Conservation (phyloP, 139 green algal species). For the Choricystis sp. region DNA sequence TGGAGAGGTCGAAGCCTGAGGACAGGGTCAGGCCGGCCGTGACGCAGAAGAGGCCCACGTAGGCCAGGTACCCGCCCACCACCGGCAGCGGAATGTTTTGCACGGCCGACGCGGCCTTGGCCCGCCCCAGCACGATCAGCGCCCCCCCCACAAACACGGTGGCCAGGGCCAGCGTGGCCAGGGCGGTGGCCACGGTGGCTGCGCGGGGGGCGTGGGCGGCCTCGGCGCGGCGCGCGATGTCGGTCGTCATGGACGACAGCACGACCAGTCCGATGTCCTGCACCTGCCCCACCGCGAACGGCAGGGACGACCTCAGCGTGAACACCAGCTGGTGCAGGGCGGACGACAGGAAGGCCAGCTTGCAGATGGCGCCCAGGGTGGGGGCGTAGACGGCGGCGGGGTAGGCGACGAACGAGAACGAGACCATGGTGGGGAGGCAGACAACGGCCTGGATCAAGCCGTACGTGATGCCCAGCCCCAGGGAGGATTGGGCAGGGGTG, state of each 20-base stretch:
- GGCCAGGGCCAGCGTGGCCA: slow-evolving; percentile 27
- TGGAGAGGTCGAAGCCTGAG: slow-evolving; percentile 17
- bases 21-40: slow-evolving; percentile 15
- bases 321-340: slow-evolving; percentile 59
- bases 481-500: neutral
- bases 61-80: slow-evolving; percentile 35
- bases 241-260: slow-evolving; percentile 45
- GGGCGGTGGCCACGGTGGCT: slow-evolving; percentile 27
- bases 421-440: slow-evolving; percentile 50
- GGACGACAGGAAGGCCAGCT: slow-evolving; percentile 40
- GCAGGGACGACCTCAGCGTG: slow-evolving; percentile 25
- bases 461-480: neutral
- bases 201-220: slow-evolving; percentile 6
- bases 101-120: slow-evolving; percentile 42
- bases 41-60: slow-evolving; percentile 49
- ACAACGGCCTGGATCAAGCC: slow-evolving; percentile 45
- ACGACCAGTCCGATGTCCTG: slow-evolving; percentile 29
- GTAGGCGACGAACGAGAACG: slow-evolving; percentile 59
- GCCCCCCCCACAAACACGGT: slow-evolving; percentile 46
- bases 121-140: slow-evolving; percentile 40
- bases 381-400: slow-evolving; percentile 23
- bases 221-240: slow-evolving; percentile 1
- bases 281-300: slow-evolving; percentile 59
- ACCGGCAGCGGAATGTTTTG: slow-evolving; percentile 64
- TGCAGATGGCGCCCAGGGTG: slow-evolving; percentile 32